Evolutionary conservation across 139 green algal species (phyloP), one percentile per base, ranked within the genome.

Genomic region (Micractinium conductrix): DNA sequence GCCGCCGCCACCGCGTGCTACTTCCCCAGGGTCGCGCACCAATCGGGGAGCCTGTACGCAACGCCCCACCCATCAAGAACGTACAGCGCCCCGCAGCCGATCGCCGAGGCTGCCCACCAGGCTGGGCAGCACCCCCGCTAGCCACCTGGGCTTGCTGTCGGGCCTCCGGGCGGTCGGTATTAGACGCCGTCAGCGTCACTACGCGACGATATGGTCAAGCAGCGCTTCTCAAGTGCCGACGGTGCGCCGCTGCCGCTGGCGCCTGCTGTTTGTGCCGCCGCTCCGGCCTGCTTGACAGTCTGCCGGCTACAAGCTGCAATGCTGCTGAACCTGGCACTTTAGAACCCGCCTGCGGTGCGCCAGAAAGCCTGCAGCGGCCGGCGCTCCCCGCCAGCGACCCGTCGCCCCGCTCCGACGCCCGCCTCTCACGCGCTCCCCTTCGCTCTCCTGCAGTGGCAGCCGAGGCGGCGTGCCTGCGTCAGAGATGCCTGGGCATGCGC

Each of bases 391-490:
- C n/a, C n/a, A n/a, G n/a, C n/a, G n/a, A 62, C 5, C 24, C 53
- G 26, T 22, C 8, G 10, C 6, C 24, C 19, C 2, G 53, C 24
- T 62, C 19, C 48, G 10, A 24, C 26, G 53, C 26, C 26, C 2
- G 35, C 55, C 19, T 35, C 4, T 60, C 28, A 30, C 9, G 40
- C 21, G 4, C 43, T 37, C 28, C 30, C 0, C 12, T 7, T 2
- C 28, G 83, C 38, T 93, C 90, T 6, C 92, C 94, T 6, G 96
- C 99, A 79, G 93, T 99, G 74, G 96, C 95, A 37, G 97, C 90
- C 0, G 95, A 98, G 86, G 94, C 96, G 43, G 93, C 96, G 2
- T 98, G 92, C 85, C 85, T 99, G 35, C 87, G 92, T 0, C 55
- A 92, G 63, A 84, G 80, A 6, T 84, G 98, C 38, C 74, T 98